Base-by-base conservation (phyloP, 352 stramenopile genomes). In the Phytopythium oedochilum region DNA sequence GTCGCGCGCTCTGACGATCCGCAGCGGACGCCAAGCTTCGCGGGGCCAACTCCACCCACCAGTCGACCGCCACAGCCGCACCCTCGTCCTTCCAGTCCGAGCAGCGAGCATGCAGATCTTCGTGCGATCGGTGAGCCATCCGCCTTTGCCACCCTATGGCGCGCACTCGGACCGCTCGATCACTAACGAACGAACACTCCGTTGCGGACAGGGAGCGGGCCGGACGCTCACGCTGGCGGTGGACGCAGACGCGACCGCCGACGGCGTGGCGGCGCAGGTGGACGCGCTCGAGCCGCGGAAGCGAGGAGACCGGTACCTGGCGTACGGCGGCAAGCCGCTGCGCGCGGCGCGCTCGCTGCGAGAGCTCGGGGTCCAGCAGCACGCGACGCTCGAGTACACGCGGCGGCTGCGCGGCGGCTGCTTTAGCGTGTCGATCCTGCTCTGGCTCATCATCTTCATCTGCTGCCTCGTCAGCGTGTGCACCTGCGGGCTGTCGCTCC, bases 401-500 rank as follows among this genome's bases (percentile, higher is more conserved):
- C 32, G 53, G 39, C 71, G 78, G 18, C 52, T 80, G 26, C 76
- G 70, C 31, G 81, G 81, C 38, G 78, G 81, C 57, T 91, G 81
- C 68, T 89, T 89, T 52, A 63, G 68, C 43, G 69, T 89, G 44
- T 91, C 80, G n/a, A 86, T 91, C 59, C 50, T 77, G 46, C 59
- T 91, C 45, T 91, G 80, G 80, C 80, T 85, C 53, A 59, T 88
- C 26, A 91, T 91, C 61, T 89, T 89, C 57, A 68, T 84, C 54
- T 85, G 70, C 61, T 86, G 74, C 53, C 47, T 88, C 32, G 50
- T 89, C 56, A 88, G 80, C 53, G 60, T 91, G 28, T 91, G 77
- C 67, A 91, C 80, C 28, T 91, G 80, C 46, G 80, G 80, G 0
- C 49, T 91, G 28, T 88, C 80, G 28, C 62, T 90, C 17, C 73